phyloP scores from a whole-genome alignment of 2,329 filamentous ascomycete species.

The Colletotrichum brevisporum region DNA sequence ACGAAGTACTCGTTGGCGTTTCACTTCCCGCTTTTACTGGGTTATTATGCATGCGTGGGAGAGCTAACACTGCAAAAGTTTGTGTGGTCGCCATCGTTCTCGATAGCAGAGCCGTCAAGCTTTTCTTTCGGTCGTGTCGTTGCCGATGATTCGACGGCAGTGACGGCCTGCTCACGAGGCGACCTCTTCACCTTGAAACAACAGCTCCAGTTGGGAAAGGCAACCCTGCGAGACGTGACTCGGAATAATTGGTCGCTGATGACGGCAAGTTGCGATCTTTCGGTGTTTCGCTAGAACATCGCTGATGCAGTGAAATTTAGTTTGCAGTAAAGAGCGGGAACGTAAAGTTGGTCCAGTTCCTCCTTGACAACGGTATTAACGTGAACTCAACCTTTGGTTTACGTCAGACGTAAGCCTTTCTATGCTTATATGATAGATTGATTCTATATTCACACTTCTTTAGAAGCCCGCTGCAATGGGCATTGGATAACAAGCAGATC shows the following conservation, averaged over 20 bases:
- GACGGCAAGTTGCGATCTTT: neutral
- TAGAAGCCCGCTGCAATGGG: slow-evolving; percentile 10
- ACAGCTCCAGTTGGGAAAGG: neutral
- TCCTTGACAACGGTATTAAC: slow-evolving; percentile 1
- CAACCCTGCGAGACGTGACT: neutral
- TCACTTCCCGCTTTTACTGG: too few relatives aligned
- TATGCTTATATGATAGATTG: neutral
- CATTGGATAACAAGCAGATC: neutral
- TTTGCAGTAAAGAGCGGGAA: neutral
- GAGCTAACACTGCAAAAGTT: too few relatives aligned
- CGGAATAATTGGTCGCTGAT: neutral
- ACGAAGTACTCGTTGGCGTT: too few relatives aligned
- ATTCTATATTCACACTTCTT: neutral
- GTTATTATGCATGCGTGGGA: too few relatives aligned
- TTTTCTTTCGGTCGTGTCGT: neutral
- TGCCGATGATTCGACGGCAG: neutral
- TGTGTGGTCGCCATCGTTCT: neutral
- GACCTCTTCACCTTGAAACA: neutral
- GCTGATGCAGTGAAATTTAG: neutral
- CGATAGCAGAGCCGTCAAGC: neutral
- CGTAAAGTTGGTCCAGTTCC: neutral
- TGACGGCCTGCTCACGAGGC: neutral
- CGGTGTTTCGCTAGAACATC: too few relatives aligned
- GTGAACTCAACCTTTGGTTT: neutral
- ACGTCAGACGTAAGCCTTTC: neutral